Evolutionary conservation across 257 asterid species (phyloP), one percentile per base, ranked within the genome.

Genomic region (Solanum rostratum): DNA sequence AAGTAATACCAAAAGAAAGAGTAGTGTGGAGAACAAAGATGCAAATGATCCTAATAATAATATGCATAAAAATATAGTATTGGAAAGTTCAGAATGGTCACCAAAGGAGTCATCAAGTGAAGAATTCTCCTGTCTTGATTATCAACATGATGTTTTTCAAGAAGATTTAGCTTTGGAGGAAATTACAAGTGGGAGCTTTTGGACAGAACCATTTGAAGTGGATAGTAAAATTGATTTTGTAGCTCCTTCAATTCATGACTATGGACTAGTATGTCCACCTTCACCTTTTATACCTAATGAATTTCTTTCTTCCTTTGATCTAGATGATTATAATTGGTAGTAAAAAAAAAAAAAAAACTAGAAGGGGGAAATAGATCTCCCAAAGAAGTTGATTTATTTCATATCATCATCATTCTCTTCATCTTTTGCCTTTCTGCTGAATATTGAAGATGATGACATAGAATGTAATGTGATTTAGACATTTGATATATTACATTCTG

Each of bases 231-330:
- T 9, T 39, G 82, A 84, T 33, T 52, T 39, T 43, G 8, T 11
- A 19, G 54, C 62, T 50, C 69, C 87, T 37, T 46, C 60, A 45
- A n/a, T 78, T 22, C 55, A 84, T 18, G 15, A 84, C 4, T n/a
- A 2, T 39, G 87, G 66, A 50, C 84, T 85, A 11, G 30, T 83
- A n/a, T 85, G 69, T 65, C 88, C 91, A n/a, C 83, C 88, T 53
- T 85, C 87, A n/a, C 86, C 87, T 65, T 63, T 85, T 27, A 33
- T 63, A 7, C 43, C 62, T n/a, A 85, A 83, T 12, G 91, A 79
- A 79, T 69, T 83, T 41, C 18, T 83, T 10, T 41, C 80, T 45
- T 70, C 86, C 3, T 83, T 39, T 80, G 91, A 76, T 45, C 49
- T 83, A 6, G 82, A 83, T 20, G 1, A 24, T 43, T 76, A 43